Percentiles rank a stretch among this genome's conserved stretches.
Conservation (phyloP, 1,139 yeast genomes). For the Hyphopichia burtonii region DNA sequence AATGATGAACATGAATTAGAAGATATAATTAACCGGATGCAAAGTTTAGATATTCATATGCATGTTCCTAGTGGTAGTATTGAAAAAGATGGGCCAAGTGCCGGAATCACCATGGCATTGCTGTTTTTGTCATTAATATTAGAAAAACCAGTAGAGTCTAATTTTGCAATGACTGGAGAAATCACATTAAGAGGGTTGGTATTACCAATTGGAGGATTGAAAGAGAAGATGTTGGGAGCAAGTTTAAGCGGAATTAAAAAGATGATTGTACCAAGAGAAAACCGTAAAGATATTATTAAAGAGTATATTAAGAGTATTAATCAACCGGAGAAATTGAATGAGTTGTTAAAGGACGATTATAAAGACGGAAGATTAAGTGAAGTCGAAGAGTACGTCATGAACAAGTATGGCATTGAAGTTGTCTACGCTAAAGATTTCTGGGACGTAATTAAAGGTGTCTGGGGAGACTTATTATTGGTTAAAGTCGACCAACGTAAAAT, state of each 20-base stretch:
- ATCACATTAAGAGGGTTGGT: conserved; percentile 84
- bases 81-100: conserved; percentile 91
- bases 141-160: conserved; percentile 62
- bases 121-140: conserved; percentile 73
- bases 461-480: conserved; percentile 50
- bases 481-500: conserved; percentile 30
- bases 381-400: conserved; percentile 47
- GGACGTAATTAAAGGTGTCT: conserved; percentile 69
- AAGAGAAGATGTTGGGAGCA: conserved; percentile 84
- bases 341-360: conserved; percentile 38
- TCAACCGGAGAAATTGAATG: conserved; percentile 24
- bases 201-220: conserved; percentile 85
- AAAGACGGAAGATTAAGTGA: conserved; percentile 16
- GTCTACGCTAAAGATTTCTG: conserved; percentile 73
- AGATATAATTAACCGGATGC: conserved; percentile 40
- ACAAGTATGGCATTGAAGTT: conserved; percentile 56
- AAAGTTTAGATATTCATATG: conserved; percentile 65
- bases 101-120: conserved; percentile 87
- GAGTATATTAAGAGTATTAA: conserved; percentile 42
- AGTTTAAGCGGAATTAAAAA: conserved; percentile 63
- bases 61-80: conserved; percentile 92
- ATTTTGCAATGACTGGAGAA: conserved; percentile 92
- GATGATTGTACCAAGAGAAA: conserved; percentile 68
- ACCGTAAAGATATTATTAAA: conserved; percentile 70
- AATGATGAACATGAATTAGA: conserved; percentile 14